These are phyloP conservation scores for Salix brachista DNA, from an alignment of 345 rosid genomes.

Conservation along the genomic window DNA sequence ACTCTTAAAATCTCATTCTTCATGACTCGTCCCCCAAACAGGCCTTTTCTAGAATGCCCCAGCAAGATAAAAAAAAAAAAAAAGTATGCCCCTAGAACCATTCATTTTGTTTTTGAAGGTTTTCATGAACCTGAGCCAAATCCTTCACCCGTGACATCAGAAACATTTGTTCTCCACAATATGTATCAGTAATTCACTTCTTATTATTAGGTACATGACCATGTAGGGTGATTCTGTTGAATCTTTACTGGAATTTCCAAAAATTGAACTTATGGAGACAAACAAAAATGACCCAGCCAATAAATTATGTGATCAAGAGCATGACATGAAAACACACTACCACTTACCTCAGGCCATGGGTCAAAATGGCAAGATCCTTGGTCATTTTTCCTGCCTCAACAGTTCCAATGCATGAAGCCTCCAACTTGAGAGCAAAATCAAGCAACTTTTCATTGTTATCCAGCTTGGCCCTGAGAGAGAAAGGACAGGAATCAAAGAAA, in stretches of 20 bases:
- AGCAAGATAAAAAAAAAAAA: neutral
- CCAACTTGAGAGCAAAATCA: constrained; percentile 78
- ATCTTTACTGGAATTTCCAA: neutral
- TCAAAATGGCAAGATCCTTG: constrained; percentile 86
- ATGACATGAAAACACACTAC: neutral
- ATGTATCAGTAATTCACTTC: neutral
- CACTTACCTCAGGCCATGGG: constrained; percentile 78
- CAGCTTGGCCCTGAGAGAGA: constrained; percentile 66
- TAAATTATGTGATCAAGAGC: neutral
- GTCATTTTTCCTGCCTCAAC: constrained; percentile 94
- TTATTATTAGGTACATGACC: no score
- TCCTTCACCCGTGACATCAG: neutral
- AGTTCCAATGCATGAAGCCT: constrained; percentile 75
- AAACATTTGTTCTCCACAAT: neutral
- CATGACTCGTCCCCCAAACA: neutral
- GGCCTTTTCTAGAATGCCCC: neutral
- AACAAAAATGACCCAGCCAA: neutral
- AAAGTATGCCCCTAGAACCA: neutral
- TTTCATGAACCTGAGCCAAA: neutral
- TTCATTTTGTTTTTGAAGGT: neutral
- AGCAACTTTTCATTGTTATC: constrained; percentile 67
- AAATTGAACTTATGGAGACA: no score
- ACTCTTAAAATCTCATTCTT: neutral
- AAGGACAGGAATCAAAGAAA: neutral
- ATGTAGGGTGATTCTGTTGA: no score